Evolutionary conservation across 2,329 filamentous ascomycete species (phyloP), one percentile per base, ranked within the genome.

Genomic region (Penicillium digitatum): DNA sequence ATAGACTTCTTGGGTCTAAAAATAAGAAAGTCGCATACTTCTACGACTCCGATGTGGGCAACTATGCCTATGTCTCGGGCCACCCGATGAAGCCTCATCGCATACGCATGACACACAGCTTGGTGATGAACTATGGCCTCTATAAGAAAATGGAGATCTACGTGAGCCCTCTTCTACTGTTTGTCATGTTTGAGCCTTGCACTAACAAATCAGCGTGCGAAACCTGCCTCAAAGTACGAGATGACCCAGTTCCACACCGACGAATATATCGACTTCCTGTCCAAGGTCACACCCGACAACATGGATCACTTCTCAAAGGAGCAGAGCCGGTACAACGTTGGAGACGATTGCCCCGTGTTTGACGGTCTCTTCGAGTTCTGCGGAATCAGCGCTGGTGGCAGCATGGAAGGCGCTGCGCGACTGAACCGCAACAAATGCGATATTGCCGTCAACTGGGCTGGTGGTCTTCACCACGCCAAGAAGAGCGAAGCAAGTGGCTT

Each of bases 1-100:
- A 82, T 72, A 78, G 78, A 50, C 69, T 55, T 18, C 52, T 77
- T 43, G 76, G 76, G 26, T 77, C 75, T 60, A 71, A 79, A 64
- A 82, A 82, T 71, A 95, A 94, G 77, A 90, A 93, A 71, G 90
- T 97, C 55, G 93, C 93, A 53, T 97, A 97, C 78, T 97, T 97
- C 75, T 97, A 97, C 81, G 93, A 97, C 72, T 95, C 90, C 3
- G 93, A 97, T 76, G 94, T 97, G 70, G 93, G 93, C 62, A 97
- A 97, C 75, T 97, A 96, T 79, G 92, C 93, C 72, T 97, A 97
- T 70, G 90, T 95, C 55, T 81, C 83, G 12, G 82, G 82, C n/a
- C 83, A 84, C 74, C 83, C 84, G 32, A 87, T 87, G 84, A 86
- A 86, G 72, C 83, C 83, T 35, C 82, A 84, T 68, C 78, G 85